These are phyloP conservation scores for Datisca glomerata DNA, from an alignment of 306 rosid genomes.

Conservation along the genomic window DNA sequence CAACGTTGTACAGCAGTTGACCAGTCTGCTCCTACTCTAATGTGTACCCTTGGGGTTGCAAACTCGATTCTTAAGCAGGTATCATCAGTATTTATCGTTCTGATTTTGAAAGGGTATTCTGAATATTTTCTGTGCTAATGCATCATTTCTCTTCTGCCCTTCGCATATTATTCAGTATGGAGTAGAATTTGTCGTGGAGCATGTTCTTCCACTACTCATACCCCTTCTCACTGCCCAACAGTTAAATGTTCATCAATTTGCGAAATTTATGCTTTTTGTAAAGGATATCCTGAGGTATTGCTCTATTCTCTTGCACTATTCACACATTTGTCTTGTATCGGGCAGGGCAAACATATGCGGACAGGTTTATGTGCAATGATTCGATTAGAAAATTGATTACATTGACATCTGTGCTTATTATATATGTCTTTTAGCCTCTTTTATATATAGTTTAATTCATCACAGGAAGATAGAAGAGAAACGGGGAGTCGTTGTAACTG, in stretches of 20 bases:
- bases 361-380: too few relatives aligned
- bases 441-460: not conserved
- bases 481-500: constrained; percentile 76
- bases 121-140: not conserved
- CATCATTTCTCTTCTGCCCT: constrained; percentile 13
- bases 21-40: constrained; percentile 91
- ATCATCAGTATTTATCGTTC: constrained; percentile 4
- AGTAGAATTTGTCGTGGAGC: constrained; percentile 88
- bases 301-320: constrained; percentile 1
- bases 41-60: constrained; percentile 98
- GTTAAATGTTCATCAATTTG: constrained; percentile 92
- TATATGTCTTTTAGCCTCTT: not conserved
- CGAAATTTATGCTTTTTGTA: constrained; percentile 96
- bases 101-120: not conserved
- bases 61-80: constrained; percentile 91
- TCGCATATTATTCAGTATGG: constrained; percentile 60
- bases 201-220: constrained; percentile 73
- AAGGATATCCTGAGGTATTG: constrained; percentile 82
- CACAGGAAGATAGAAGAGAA: constrained; percentile 90
- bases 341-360: constrained; percentile 5
- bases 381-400: too few relatives aligned
- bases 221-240: constrained; percentile 92
- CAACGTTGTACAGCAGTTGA: constrained; percentile 97
- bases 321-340: not conserved
- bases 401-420: too few relatives aligned